Evolutionary conservation across 2,329 filamentous ascomycete species (phyloP).

Genomic region (Verticillium longisporum): DNA sequence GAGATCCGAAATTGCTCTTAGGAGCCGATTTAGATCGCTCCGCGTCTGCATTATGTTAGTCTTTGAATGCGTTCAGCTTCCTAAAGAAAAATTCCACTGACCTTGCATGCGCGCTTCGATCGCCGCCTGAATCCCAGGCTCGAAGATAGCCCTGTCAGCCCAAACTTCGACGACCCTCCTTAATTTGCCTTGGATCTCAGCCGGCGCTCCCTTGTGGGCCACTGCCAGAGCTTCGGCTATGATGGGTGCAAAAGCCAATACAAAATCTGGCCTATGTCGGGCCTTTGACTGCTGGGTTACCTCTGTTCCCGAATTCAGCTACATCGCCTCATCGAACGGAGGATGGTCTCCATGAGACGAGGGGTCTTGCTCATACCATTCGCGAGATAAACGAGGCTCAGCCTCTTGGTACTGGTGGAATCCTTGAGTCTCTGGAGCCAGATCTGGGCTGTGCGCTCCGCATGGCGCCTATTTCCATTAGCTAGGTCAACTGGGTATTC

Average conservation of each 20-base stretch:
- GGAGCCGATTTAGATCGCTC: conserved; percentile 51
- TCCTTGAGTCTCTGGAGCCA: conserved; percentile 91
- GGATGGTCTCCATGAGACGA: too few species aligned
- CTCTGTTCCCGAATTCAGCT: conserved; percentile 46
- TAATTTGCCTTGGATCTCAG: conserved; percentile 82
- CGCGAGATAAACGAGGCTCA: conserved; percentile 89
- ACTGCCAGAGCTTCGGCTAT: conserved; percentile 83
- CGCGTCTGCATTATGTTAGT: conserved; percentile 39
- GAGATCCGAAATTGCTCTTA: conserved; percentile 38
- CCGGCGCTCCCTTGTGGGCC: conserved; percentile 85
- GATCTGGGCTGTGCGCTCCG: conserved; percentile 82
- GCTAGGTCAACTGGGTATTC: not conserved
- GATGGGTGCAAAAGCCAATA: conserved; percentile 83
- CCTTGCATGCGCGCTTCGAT: conserved; percentile 76
- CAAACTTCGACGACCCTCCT: conserved; percentile 90
- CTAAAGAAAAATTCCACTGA: conserved; percentile 30
- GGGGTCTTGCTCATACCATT: conserved; percentile 60
- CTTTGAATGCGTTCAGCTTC: not conserved
- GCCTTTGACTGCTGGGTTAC: conserved; percentile 95
- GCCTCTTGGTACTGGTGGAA: conserved; percentile 73
- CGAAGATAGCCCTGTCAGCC: conserved; percentile 82
- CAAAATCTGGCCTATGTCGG: conserved; percentile 85
- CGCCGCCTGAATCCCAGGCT: conserved; percentile 67
- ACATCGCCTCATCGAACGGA: too few species aligned
- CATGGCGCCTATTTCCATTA: conserved; percentile 62